Conservation (phyloP, 2,329 filamentous ascomycete species). For the Chrysoporthe cubensis region DNA sequence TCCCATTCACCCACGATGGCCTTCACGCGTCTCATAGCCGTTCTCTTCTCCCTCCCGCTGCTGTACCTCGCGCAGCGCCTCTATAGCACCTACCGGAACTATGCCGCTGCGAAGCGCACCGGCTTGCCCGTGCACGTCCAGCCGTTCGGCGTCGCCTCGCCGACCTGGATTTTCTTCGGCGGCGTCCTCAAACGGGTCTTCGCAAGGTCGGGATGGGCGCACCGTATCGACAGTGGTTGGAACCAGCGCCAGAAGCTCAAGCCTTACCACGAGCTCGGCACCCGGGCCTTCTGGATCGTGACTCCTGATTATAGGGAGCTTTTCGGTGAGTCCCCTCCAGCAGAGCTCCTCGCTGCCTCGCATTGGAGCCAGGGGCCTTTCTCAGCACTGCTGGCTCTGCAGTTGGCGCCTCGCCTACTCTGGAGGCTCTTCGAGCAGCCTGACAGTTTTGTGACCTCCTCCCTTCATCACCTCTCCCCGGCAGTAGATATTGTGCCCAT, state of each 20-base stretch:
- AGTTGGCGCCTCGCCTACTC: too few relatives aligned
- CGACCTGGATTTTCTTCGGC: slow-evolving; percentile 7
- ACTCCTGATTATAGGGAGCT: slow-evolving; percentile 7
- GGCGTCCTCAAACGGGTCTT: not conserved
- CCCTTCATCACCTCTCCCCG: not conserved
- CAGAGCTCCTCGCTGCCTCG: not conserved
- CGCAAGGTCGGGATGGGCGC: slow-evolving; percentile 9
- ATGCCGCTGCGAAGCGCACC: slow-evolving; percentile 34
- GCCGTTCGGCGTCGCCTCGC: slow-evolving; percentile 32
- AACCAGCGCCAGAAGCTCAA: slow-evolving; percentile 3
- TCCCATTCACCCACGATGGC: not conserved
- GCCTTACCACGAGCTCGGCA: slow-evolving; percentile 7
- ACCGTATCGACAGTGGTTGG: slow-evolving; percentile 11
- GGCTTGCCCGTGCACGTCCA: slow-evolving; percentile 39
- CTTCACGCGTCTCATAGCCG: not conserved
- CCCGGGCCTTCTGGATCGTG: slow-evolving; percentile 15
- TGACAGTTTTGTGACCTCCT: not conserved
- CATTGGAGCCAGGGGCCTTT: too few relatives aligned
- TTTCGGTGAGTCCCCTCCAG: not conserved
- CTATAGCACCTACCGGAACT: slow-evolving; percentile 23
- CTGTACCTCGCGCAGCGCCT: slow-evolving; percentile 9
- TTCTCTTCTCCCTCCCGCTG: not conserved
- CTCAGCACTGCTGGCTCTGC: too few relatives aligned
- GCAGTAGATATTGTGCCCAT: not conserved
- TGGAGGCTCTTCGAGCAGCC: too few relatives aligned